Evolutionary conservation across 2,329 filamentous ascomycete genomes (phyloP).

Genomic region (Dactylellina haptotyla): DNA sequence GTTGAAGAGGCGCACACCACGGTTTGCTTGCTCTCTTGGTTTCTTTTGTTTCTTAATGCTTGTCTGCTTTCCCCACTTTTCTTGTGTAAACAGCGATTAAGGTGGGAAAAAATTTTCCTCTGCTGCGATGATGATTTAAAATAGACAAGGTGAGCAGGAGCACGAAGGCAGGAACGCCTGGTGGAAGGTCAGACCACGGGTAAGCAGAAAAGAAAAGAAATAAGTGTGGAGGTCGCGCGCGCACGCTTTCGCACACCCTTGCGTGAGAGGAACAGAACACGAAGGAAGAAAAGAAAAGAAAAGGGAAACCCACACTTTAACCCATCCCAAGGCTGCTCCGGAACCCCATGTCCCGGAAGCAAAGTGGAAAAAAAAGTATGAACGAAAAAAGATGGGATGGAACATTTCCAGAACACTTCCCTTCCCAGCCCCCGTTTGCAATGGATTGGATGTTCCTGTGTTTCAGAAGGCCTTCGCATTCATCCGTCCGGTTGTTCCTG

Average conservation of each 20-base stretch:
- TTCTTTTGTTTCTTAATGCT: slow-evolving; percentile 2
- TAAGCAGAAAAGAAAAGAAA: slow-evolving; percentile 3
- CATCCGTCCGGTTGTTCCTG: slow-evolving; percentile 52
- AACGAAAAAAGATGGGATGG: slow-evolving; percentile 52
- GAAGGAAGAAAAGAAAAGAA: neutral
- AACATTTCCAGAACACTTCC: slow-evolving; percentile 54
- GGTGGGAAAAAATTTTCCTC: neutral
- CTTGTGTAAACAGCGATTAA: neutral
- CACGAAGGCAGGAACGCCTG: slow-evolving; percentile 26
- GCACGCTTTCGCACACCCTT: neutral
- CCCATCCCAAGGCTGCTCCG: slow-evolving; percentile 2
- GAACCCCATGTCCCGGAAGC: slow-evolving; percentile 30
- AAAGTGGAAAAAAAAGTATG: slow-evolving; percentile 30
- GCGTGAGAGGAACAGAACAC: slow-evolving; percentile 22
- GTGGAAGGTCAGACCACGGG: slow-evolving; percentile 44
- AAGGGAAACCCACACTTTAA: too few species aligned
- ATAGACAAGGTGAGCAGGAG: slow-evolving; percentile 39
- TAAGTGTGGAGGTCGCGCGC: slow-evolving; percentile 14
- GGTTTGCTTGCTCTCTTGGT: neutral
- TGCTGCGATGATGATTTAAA: slow-evolving; percentile 11
- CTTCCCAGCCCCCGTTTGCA: slow-evolving; percentile 41
- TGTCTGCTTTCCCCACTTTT: slow-evolving; percentile 2
- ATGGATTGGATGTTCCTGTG: slow-evolving; percentile 16
- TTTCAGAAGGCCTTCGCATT: slow-evolving; percentile 52
- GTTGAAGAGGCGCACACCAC: slow-evolving; percentile 33